These are phyloP conservation scores for Neurospora sp. DNA, from an alignment of 495 filamentous ascomycete genomes.

Conservation along the genomic window DNA sequence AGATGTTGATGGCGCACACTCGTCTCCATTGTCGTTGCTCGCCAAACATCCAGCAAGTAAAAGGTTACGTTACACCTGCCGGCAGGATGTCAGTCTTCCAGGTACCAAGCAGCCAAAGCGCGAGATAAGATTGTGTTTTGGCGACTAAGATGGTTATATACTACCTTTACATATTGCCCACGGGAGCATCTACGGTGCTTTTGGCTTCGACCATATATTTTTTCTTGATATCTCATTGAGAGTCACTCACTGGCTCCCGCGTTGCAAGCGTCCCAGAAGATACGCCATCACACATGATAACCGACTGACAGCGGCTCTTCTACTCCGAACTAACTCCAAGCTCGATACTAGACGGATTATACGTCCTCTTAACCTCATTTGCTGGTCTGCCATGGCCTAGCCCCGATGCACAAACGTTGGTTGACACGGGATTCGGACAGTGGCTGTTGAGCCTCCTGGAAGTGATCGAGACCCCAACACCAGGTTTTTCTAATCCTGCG, in stretches of 20 bases:
- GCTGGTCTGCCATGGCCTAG: not conserved
- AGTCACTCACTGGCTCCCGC: not conserved
- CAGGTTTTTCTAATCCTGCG: not conserved
- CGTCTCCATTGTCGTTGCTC: not conserved
- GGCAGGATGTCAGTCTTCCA: not conserved
- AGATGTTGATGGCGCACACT: not conserved
- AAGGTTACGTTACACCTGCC: not conserved
- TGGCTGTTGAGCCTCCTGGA: conserved; percentile 9
- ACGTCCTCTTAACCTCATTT: not conserved
- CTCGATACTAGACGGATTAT: not conserved
- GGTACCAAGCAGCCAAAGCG: not conserved
- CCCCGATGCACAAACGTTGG: not conserved
- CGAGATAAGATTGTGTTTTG: not conserved
- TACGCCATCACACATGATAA: not conserved
- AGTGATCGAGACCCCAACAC: conserved; percentile 30
- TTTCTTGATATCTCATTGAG: not conserved
- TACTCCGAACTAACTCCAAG: not conserved
- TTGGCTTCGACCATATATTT: not conserved
- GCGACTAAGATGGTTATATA: not conserved
- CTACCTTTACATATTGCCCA: not conserved
- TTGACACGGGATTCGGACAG: not conserved
- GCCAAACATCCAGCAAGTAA: not conserved
- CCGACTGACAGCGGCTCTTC: not conserved
- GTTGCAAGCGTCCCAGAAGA: not conserved
- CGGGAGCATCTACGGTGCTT: not conserved